phyloP scores from a whole-genome alignment of 345 rosid genomes.

The Nasturtium officinale region DNA sequence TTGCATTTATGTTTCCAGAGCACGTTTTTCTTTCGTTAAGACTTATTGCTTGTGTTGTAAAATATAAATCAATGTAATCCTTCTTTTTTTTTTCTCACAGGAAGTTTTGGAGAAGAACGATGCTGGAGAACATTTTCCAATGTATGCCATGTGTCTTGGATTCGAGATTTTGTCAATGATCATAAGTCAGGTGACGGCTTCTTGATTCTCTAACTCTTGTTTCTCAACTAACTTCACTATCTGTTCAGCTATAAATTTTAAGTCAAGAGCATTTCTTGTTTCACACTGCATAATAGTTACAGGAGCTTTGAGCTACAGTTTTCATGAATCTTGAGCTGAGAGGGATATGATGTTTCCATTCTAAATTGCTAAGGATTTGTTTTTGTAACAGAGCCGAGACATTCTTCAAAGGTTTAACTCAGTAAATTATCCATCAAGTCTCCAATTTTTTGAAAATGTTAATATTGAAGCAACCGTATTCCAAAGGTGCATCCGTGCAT shows the following conservation, averaged over 20 bases:
- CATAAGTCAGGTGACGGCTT: conserved; percentile 60
- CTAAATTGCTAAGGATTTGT: conserved; percentile 6
- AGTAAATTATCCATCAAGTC: conserved; percentile 73
- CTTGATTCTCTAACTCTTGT: not conserved
- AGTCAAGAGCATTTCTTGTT: not conserved
- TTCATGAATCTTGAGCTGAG: not conserved
- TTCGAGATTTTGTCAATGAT: conserved; percentile 86
- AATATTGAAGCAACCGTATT: conserved; percentile 75
- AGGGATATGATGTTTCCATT: not conserved
- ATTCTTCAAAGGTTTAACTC: conserved; percentile 77
- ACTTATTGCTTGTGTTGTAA: not conserved
- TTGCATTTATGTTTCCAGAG: not conserved
- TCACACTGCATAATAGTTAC: not conserved
- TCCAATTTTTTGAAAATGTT: conserved; percentile 59
- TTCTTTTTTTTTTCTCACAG: conserved; percentile 51
- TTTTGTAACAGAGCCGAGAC: conserved; percentile 56
- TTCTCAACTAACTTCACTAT: not conserved
- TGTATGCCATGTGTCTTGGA: conserved; percentile 75
- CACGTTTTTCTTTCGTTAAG: not conserved
- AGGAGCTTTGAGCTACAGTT: not conserved
- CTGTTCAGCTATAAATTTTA: not conserved
- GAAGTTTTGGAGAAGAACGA: conserved; percentile 71
- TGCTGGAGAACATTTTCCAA: conserved; percentile 74
- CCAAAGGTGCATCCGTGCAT: conserved; percentile 77
- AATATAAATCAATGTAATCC: not conserved